Evolutionary conservation across 139 green algal species (phyloP).

Genomic region (Chlamydomonas sp.): DNA sequence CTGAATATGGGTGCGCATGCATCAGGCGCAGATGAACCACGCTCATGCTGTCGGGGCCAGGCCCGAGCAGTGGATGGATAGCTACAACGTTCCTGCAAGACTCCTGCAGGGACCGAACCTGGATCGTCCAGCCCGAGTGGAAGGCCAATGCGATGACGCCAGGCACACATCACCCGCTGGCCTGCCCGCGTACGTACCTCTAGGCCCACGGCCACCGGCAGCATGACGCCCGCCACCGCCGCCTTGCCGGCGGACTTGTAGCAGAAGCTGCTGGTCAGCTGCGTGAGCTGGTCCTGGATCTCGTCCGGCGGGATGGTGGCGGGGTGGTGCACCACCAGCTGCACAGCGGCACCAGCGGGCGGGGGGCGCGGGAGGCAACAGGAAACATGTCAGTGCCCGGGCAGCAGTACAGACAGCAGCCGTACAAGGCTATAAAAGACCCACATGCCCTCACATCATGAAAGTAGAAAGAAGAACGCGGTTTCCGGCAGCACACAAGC

Average conservation of each 20-base stretch:
- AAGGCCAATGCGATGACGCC: background rate
- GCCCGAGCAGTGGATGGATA: too few species aligned
- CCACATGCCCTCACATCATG: too few species aligned
- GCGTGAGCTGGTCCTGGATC: slow-evolving; percentile 50
- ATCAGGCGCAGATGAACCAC: too few species aligned
- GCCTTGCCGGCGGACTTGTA: slow-evolving; percentile 48
- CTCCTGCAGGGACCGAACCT: too few species aligned
- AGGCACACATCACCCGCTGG: background rate
- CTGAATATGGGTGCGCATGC: too few species aligned
- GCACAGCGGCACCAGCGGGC: background rate
- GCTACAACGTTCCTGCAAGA: too few species aligned
- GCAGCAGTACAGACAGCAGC: too few species aligned
- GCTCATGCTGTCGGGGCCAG: too few species aligned
- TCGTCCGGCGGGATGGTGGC: slow-evolving; percentile 30
- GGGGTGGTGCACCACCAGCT: slow-evolving; percentile 55
- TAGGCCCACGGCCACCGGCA: slow-evolving; percentile 52
- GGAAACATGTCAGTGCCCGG: too few species aligned
- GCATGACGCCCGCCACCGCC: slow-evolving; percentile 45
- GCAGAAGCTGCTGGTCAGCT: slow-evolving; percentile 44
- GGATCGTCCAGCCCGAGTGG: background rate
- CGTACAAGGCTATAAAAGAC: too few species aligned
- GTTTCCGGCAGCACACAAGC: background rate
- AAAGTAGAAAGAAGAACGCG: background rate
- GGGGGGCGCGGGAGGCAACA: background rate
- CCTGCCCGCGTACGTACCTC: slow-evolving; percentile 32